Evolutionary conservation across 2,329 filamentous ascomycete genomes (phyloP), one percentile per base, ranked within the genome.

Genomic region (Penicillium sp.): DNA sequence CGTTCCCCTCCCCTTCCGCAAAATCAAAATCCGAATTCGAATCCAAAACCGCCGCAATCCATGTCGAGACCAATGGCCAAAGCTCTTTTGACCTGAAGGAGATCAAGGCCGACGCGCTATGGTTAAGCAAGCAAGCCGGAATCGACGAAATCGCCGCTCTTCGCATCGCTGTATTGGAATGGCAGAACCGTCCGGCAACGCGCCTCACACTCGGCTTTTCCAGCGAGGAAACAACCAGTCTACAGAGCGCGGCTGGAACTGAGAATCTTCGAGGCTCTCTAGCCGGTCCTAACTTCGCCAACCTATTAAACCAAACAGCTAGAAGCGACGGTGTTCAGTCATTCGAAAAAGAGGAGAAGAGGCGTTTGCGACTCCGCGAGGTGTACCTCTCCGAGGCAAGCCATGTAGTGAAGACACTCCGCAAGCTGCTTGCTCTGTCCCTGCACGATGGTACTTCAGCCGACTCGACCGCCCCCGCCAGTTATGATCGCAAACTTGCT

Each of bases 111-210:
- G 93, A 97, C 78, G 85, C 91, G 35, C 73, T 89, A 65, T 97
- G 93, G 92, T 79, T 99, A 61, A 93, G 91, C 75, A 86, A 89
- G 67, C 86, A 88, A 69, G 86, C 87, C 50, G 82, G 85, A 44
- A 86, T 97, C 63, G 91, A 94, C 73, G 87, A 97, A 73, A 80
- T 94, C 43, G 85, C 88, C 13, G 92, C 93, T 27, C 80, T 99
- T 68, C 86, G 94, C 59, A 81, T 96, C 43, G 88, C 88, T 3
- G 79, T 96, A 7, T 77, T 94, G 45, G 94, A 97, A 81, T 90
- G 89, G 81, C 93, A 97, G 76, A 85, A 84, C 62, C 86, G 91
- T 36, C 80, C 91, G n/a, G 81, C 85, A n/a, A 81, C 82, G 45
- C 87, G 92, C 66, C 82, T 97, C 1, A 80, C 86, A 42, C 84